Evolutionary conservation across 306 rosid genomes (phyloP).

Genomic region (Castanopsis chinensis): DNA sequence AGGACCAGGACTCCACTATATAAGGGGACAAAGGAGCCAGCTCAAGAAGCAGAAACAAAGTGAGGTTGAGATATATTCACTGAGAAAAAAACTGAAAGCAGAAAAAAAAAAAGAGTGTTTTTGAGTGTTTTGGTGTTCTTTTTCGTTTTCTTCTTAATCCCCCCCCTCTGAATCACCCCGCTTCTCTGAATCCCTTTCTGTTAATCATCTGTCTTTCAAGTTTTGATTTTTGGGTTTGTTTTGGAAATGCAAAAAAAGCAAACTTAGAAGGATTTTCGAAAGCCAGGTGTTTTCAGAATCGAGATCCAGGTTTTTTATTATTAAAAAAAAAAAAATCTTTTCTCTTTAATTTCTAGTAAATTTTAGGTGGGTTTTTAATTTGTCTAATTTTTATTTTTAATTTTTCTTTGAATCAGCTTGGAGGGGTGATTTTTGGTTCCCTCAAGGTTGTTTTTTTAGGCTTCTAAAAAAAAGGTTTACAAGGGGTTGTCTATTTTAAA

Average conservation of each 20-base stretch:
- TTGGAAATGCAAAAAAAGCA: constrained; percentile 45
- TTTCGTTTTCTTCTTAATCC: not conserved
- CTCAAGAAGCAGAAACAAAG: constrained; percentile 27
- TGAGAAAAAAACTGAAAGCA: not conserved
- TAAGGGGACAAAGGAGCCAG: constrained; percentile 21
- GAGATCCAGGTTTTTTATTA: constrained; percentile 75
- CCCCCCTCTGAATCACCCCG: constrained; percentile 69
- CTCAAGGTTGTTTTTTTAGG: constrained; percentile 37
- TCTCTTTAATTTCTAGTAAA: not conserved
- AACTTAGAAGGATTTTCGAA: constrained; percentile 71
- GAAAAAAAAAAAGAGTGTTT: not conserved
- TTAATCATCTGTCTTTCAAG: constrained; percentile 95
- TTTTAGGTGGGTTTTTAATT: not conserved
- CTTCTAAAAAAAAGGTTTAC: not conserved
- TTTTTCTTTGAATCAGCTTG: constrained; percentile 26
- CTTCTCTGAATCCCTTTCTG: constrained; percentile 99
- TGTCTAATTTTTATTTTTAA: not conserved
- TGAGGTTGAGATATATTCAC: constrained; percentile 54
- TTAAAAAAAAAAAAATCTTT: not conserved
- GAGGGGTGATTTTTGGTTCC: constrained; percentile 81
- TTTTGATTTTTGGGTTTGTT: constrained; percentile 84
- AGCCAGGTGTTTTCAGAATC: constrained; percentile 99
- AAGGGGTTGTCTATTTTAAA: constrained; percentile 82
- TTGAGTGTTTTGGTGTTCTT: not conserved
- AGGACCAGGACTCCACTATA: constrained; percentile 20